Evolutionary conservation across 2,329 filamentous ascomycete species (phyloP), one percentile per base, ranked within the genome.

Genomic region (Ilyonectria mors-panacis): DNA sequence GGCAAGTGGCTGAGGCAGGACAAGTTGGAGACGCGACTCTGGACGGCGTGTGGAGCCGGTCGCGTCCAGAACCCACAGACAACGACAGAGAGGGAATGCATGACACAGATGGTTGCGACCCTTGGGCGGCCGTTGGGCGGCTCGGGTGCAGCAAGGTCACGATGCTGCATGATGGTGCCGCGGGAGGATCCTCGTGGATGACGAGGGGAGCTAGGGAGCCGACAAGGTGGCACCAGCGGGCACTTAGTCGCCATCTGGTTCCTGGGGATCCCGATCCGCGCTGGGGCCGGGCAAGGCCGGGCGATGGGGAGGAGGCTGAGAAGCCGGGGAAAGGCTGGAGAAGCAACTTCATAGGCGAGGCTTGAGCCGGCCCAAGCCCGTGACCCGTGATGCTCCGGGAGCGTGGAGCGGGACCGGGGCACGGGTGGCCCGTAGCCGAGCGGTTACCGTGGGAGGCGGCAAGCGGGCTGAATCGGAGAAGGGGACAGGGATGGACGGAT

Each of bases 331-430:
- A 67, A 65, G 58, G 58, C 68, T 74, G 72, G 69, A 69, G 67
- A 62, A 59, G 48, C 51, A 70, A 64, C 66, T 51, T 61, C 56
- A 67, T 64, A 70, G 67, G 68, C 55, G 66, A 73, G 63, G 71
- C 70, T 69, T 67, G 65, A 75, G 72, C 72, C 73, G 72, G 70
- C 59, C 66, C 70, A 75, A 75, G 57, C 69, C 73, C 70, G 70
- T 72, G 72, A 76, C 72, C 74, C 74, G 74, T 76, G 74, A 76
- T 76, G 64, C 74, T 75, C 74, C 74, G 74, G 65, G 72, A 66
- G 67, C 67, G 71, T 74, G 74, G 73, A 74, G 73, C 68, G 69
- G 66, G 54, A 69, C 71, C 69, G 66, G 71, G 65, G 63, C 56
- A 68, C 56, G 69, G 59, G 37, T 30, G 39, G 30, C 45, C 73